Base-by-base conservation (phyloP, 306 rosid genomes). In the Calophaca sinica region DNA sequence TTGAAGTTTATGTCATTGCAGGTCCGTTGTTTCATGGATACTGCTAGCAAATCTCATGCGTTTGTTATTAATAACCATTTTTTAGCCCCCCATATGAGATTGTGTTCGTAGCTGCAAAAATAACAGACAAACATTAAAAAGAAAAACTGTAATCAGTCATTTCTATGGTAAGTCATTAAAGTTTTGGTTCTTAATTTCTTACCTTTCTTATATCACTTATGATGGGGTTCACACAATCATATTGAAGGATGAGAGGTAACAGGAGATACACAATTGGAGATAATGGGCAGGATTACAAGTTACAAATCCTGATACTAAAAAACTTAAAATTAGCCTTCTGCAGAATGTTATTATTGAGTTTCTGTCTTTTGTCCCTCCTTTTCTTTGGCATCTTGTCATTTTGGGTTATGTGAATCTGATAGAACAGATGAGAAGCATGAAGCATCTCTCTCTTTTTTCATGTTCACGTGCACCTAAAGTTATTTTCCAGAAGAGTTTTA, bases 1-100 rank as follows among this genome's bases (percentile, higher is more conserved):
- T 87, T 86, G 29, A 87, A 85, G 80, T 90, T 94, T 85, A 82
- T 94, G 46, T 86, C 90, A 1, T 79, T 90, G 79, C 85, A 94
- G 99, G 99, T 89, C 48, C 64, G 93, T 85, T 83, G 89, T 90
- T 62, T 81, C 52, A 28, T 76, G 68, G 58, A 36, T 36, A 68
- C 26, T 68, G 26, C 51, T 44, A 44, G 57, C 4, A 68, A 44
- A 51, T 61, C 54, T 67, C 58, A 9, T 59, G 54, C 66, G 42
- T 68, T 59, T 77, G 75, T 44, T 68, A 67, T 41, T 35, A 66
- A 54, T 26, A 63, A 44, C 26, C 20, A 28, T 20, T 70, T 80
- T 38, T 72, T 54, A 46, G 13, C 14, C 9, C 11, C 13, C 2
- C 36, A 75, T 41, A 45, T 63, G 7, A n/a, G 6, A 33, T 33